Evolutionary conservation across 225 moss, liverwort and hornwort genomes (phyloP).

Genomic region (Marchantia polymorpha): DNA sequence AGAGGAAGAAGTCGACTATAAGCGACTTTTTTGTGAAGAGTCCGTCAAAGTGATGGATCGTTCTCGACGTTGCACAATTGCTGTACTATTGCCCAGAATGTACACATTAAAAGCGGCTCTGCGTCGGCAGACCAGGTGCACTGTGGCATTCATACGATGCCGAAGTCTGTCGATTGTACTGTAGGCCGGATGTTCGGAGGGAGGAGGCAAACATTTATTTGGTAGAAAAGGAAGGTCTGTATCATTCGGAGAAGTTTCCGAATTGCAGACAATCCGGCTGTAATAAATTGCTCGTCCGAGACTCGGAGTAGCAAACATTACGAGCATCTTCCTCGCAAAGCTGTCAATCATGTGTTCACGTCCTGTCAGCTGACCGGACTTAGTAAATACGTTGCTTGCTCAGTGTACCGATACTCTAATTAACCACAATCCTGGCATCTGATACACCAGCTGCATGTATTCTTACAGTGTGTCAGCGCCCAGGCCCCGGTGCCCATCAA

Average conservation of each 20-base stretch:
- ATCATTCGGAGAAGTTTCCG: too few relatives aligned
- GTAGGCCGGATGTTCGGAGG: not conserved
- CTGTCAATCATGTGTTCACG: too few relatives aligned
- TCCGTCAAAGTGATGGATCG: constrained; percentile 9
- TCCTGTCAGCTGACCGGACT: not conserved
- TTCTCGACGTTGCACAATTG: not conserved
- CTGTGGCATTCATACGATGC: not conserved
- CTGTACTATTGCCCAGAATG: not conserved
- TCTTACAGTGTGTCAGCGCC: not conserved
- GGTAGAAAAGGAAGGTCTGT: not conserved
- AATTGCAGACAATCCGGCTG: too few relatives aligned
- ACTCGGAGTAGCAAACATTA: too few relatives aligned
- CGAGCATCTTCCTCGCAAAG: too few relatives aligned
- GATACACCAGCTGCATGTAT: not conserved
- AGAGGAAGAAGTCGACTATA: constrained; percentile 52
- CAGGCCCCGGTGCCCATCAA: not conserved
- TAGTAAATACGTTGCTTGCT: not conserved
- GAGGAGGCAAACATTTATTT: not conserved
- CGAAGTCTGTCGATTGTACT: not conserved
- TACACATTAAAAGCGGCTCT: not conserved
- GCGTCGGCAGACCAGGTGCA: too few relatives aligned
- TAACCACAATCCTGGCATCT: not conserved
- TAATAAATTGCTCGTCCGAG: too few relatives aligned
- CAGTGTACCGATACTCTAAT: not conserved
- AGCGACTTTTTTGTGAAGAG: constrained; percentile 61